phyloP scores from a whole-genome alignment of 2,329 filamentous ascomycete species.

The Westerdykella sp. region DNA sequence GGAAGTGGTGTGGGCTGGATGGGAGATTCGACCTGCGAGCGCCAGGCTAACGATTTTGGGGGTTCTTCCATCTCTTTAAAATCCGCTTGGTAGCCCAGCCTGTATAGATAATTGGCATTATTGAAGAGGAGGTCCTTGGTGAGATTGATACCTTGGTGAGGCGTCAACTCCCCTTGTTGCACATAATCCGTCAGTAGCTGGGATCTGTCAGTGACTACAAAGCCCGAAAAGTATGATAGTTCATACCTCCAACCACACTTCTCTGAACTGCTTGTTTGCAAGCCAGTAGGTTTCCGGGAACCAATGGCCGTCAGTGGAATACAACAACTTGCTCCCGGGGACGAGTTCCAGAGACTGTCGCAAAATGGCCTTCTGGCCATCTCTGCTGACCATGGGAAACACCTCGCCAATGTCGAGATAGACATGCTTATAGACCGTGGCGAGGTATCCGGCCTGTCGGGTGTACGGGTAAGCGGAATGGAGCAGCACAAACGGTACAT shows the following conservation, averaged over 20 bases:
- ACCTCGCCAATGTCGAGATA: constrained; percentile 80
- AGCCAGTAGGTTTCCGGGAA: constrained; percentile 73
- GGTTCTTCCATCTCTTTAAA: constrained; percentile 23
- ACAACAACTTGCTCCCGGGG: constrained; percentile 68
- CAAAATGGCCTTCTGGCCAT: constrained; percentile 66
- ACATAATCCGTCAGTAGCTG: constrained; percentile 64
- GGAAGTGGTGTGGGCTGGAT: constrained; percentile 6
- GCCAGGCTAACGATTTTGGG: constrained; percentile 20
- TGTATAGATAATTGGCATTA: constrained; percentile 71
- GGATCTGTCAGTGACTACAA: background rate
- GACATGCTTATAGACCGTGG: constrained; percentile 69
- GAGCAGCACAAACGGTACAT: constrained; percentile 68
- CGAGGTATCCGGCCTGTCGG: constrained; percentile 70
- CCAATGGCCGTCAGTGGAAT: constrained; percentile 74
- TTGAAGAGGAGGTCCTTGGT: constrained; percentile 66
- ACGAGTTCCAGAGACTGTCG: constrained; percentile 69
- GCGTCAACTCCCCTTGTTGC: constrained; percentile 54
- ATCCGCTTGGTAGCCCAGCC: constrained; percentile 46
- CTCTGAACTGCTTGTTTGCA: constrained; percentile 64
- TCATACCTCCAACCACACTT: constrained; percentile 60
- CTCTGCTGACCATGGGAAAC: constrained; percentile 69
- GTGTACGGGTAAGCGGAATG: constrained; percentile 80
- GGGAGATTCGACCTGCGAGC: constrained; percentile 16
- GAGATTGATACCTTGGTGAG: constrained; percentile 56
- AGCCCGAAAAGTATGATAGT: constrained; percentile 1